phyloP scores from a whole-genome alignment of 345 rosid species.

The Bruguiera parviflora region DNA sequence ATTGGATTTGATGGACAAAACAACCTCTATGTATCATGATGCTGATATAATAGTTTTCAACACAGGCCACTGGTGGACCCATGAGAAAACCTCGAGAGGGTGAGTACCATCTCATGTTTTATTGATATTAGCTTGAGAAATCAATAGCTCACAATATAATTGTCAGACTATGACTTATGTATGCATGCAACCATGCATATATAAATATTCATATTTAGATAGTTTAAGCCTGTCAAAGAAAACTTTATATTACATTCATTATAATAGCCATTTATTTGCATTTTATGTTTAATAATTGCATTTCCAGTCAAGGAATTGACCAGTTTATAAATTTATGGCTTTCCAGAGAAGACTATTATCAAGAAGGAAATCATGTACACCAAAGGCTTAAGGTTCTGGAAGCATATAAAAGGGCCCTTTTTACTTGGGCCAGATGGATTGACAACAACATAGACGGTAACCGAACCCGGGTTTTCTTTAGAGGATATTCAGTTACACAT shows the following conservation, averaged over 20 bases:
- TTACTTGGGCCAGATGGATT: constrained; percentile 87
- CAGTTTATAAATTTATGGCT: constrained; percentile 8
- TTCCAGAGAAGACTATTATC: constrained; percentile 72
- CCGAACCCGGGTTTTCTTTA: constrained; percentile 58
- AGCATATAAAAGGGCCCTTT: constrained; percentile 75
- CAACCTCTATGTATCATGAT: constrained; percentile 64
- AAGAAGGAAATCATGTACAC: constrained; percentile 73
- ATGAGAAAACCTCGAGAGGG: constrained; percentile 91
- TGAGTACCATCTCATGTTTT: constrained; percentile 24
- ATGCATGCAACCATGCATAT: too few relatives aligned
- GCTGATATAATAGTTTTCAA: constrained; percentile 81
- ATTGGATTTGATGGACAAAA: constrained; percentile 76
- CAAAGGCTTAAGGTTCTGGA: constrained; percentile 71
- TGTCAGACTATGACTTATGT: too few relatives aligned
- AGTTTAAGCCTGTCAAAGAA: too few relatives aligned
- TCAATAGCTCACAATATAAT: too few relatives aligned
- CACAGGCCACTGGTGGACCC: constrained; percentile 99
- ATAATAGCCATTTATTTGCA: not conserved
- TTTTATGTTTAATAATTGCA: not conserved
- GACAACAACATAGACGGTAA: constrained; percentile 53
- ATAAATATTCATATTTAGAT: too few relatives aligned
- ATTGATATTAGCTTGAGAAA: not conserved
- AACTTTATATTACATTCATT: too few relatives aligned
- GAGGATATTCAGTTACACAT: constrained; percentile 85
- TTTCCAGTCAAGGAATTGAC: not conserved